phyloP scores from a whole-genome alignment of 257 asterid species.

The Nicotiana paniculata region DNA sequence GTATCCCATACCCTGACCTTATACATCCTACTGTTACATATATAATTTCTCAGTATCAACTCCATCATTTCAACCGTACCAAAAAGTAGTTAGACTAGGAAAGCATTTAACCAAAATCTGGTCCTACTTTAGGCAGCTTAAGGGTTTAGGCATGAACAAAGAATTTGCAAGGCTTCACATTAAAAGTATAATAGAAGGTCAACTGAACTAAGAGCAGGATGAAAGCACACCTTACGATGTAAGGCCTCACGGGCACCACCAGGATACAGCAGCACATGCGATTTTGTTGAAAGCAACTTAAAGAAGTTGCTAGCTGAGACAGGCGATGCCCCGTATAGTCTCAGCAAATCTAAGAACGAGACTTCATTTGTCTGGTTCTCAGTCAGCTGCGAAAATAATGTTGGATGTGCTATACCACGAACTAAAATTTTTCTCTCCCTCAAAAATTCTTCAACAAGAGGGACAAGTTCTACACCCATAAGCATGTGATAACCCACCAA shows the following conservation, averaged over 20 bases:
- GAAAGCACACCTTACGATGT: constrained; percentile 62
- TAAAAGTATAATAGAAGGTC: not conserved
- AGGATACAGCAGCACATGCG: constrained; percentile 90
- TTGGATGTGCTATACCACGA: constrained; percentile 85
- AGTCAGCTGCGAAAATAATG: constrained; percentile 37
- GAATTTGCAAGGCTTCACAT: not conserved
- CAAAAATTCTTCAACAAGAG: constrained; percentile 54
- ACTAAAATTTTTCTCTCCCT: constrained; percentile 54
- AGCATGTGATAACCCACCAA: constrained; percentile 95
- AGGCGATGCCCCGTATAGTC: constrained; percentile 72
- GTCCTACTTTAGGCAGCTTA: no score
- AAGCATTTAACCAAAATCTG: not conserved
- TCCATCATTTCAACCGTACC: no score
- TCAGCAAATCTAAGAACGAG: constrained; percentile 38
- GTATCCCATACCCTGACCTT: no score
- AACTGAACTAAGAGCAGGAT: not conserved
- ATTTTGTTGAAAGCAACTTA: constrained; percentile 62
- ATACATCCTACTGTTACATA: no score
- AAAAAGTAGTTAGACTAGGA: no score
- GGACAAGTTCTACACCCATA: constrained; percentile 60
- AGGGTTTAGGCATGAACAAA: not conserved
- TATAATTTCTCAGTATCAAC: no score
- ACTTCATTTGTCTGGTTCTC: constrained; percentile 29
- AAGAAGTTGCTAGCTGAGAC: constrained; percentile 67
- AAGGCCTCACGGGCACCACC: constrained; percentile 99